Evolutionary conservation across 371 early-diverging fungal species (phyloP).

Genomic region (Actinomucor elegans): DNA sequence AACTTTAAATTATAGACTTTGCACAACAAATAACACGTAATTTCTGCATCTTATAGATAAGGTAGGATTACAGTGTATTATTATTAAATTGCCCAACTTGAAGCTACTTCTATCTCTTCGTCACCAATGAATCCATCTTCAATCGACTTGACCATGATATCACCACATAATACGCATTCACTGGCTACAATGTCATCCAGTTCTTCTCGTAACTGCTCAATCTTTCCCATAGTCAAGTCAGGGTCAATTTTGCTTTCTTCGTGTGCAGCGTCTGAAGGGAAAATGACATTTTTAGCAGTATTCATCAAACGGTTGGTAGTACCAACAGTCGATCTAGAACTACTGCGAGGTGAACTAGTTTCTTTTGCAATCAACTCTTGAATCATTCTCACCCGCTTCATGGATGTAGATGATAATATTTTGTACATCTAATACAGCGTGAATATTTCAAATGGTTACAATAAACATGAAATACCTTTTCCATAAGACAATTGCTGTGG

Average conservation of each 20-base stretch:
- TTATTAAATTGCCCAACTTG: conserved; percentile 63
- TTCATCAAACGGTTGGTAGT: conserved; percentile 38
- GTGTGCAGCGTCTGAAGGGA: conserved; percentile 24
- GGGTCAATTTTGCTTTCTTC: conserved; percentile 50
- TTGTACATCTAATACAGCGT: conserved; percentile 28
- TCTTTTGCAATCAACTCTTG: conserved; percentile 58
- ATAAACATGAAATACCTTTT: conserved; percentile 47
- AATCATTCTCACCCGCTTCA: conserved; percentile 46
- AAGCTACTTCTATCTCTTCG: conserved; percentile 53
- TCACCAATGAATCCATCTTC: conserved; percentile 68
- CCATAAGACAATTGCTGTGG: conserved; percentile 84
- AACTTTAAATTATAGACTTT: too few relatives aligned
- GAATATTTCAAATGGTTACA: background rate
- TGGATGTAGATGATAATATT: conserved; percentile 32
- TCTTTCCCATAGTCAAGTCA: conserved; percentile 85
- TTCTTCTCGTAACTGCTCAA: conserved; percentile 28
- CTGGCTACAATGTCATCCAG: conserved; percentile 22
- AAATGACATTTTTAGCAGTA: conserved; percentile 40
- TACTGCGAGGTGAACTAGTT: conserved; percentile 13
- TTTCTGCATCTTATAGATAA: too few relatives aligned
- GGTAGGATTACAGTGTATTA: too few relatives aligned
- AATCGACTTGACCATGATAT: conserved; percentile 82
- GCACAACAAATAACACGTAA: too few relatives aligned
- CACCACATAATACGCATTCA: conserved; percentile 68
- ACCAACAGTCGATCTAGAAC: conserved; percentile 5